Evolutionary conservation across 2,329 filamentous ascomycete species (phyloP).

Genomic region (Plenodomus tracheiphilus): DNA sequence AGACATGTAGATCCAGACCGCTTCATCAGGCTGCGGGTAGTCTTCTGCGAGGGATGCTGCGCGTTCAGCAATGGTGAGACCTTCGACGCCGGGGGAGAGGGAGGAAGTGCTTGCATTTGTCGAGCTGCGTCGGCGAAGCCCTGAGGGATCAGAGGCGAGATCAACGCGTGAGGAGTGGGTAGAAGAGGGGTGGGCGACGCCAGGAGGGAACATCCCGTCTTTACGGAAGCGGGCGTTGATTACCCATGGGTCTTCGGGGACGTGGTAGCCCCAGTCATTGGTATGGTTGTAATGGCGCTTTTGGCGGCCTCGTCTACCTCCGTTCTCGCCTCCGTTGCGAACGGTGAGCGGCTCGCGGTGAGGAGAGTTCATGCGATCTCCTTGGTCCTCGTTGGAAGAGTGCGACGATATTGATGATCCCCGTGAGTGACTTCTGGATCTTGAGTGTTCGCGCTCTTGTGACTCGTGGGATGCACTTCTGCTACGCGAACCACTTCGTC

Average conservation of each 20-base stretch:
- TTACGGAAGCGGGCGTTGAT: slow-evolving; percentile 89
- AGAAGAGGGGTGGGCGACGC: slow-evolving; percentile 53
- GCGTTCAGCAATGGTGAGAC: slow-evolving; percentile 21
- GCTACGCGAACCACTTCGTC: slow-evolving; percentile 43
- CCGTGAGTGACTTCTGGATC: slow-evolving; percentile 37
- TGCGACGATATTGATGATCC: slow-evolving; percentile 39
- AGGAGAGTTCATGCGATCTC: slow-evolving; percentile 13
- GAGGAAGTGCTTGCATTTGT: slow-evolving; percentile 38
- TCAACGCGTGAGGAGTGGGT: slow-evolving; percentile 55
- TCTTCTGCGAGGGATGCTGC: slow-evolving; percentile 22
- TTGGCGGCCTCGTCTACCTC: slow-evolving; percentile 37
- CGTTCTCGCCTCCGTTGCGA: slow-evolving; percentile 29
- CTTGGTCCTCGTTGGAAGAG: slow-evolving; percentile 29
- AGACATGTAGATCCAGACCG: slow-evolving; percentile 90
- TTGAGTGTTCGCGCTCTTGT: slow-evolving; percentile 34
- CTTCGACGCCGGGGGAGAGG: slow-evolving; percentile 34
- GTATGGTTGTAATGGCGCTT: slow-evolving; percentile 49
- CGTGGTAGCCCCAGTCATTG: slow-evolving; percentile 68
- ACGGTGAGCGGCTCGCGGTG: slow-evolving; percentile 35
- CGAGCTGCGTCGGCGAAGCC: slow-evolving; percentile 33
- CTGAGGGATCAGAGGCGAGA: slow-evolving; percentile 41
- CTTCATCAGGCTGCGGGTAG: slow-evolving; percentile 58
- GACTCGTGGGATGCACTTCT: slow-evolving; percentile 33
- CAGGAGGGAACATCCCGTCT: slow-evolving; percentile 68
- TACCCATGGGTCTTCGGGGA: slow-evolving; percentile 95